Evolutionary conservation across 2,329 filamentous ascomycete species (phyloP).

Genomic region (Colletotrichum truncatum): DNA sequence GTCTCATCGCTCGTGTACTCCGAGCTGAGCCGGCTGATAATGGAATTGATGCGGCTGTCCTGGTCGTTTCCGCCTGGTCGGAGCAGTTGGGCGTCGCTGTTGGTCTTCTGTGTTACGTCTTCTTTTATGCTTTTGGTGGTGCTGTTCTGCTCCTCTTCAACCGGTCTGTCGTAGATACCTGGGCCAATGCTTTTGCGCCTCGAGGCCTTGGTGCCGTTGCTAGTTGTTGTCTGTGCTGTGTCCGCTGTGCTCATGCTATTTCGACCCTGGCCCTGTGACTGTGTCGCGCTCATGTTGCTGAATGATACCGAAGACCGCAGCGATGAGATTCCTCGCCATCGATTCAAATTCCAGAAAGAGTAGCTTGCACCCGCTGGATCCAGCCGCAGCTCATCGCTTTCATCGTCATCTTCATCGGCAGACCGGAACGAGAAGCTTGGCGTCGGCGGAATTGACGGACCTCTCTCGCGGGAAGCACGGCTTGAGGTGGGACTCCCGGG

Average conservation of each 20-base stretch:
- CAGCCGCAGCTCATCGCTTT: conserved; percentile 46
- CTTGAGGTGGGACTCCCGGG: conserved; percentile 51
- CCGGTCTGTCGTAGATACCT: conserved; percentile 23
- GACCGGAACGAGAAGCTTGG: conserved; percentile 64
- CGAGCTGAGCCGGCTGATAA: conserved; percentile 66
- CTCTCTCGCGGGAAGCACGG: conserved; percentile 32
- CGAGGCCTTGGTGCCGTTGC: conserved; percentile 31
- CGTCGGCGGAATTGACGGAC: conserved; percentile 53
- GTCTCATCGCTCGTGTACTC: conserved; percentile 48
- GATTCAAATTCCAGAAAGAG: conserved; percentile 66
- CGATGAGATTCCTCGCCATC: conserved; percentile 57
- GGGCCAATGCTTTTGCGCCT: conserved; percentile 37
- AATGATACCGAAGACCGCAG: conserved; percentile 22
- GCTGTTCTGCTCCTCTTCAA: conserved; percentile 14
- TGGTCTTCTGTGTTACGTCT: conserved; percentile 11
- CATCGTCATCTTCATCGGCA: conserved; percentile 48
- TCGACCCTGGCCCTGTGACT: conserved; percentile 12
- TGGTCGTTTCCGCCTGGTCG: conserved; percentile 28
- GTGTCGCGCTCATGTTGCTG: conserved; percentile 12
- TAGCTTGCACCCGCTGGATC: conserved; percentile 52
- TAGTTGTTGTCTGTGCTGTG: neutral
- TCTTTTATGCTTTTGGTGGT: neutral
- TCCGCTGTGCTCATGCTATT: conserved; percentile 24
- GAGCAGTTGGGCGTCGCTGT: conserved; percentile 25
- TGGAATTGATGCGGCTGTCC: conserved; percentile 48